Percentiles rank a stretch among this genome's conserved stretches.
phyloP scores from a whole-genome alignment of 2,329 filamentous ascomycete genomes.

The Raffaelea albimanens region DNA sequence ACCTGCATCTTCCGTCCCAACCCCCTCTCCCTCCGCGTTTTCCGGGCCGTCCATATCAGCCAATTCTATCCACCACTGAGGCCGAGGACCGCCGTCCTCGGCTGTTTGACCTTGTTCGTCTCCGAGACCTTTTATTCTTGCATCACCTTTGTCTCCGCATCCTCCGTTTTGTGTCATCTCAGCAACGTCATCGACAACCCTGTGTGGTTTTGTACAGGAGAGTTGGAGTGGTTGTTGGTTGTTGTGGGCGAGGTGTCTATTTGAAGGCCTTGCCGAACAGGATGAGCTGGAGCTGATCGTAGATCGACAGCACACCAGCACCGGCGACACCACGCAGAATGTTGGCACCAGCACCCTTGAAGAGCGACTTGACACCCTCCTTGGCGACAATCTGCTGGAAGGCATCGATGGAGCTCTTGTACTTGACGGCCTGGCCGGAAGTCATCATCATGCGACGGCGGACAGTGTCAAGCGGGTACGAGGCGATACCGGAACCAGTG shows the following conservation, averaged over 20 bases:
- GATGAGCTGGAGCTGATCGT: slow-evolving; percentile 98
- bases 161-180: neutral
- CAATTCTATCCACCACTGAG: neutral
- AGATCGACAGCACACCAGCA: slow-evolving; percentile 99
- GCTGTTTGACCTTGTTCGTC: too few relatives aligned
- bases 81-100: too few relatives aligned
- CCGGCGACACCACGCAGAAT: slow-evolving; percentile 99
- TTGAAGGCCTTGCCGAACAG: slow-evolving; percentile 99
- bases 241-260: slow-evolving; percentile 18
- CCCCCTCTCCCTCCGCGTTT: neutral
- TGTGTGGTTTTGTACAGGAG: slow-evolving; percentile 19
- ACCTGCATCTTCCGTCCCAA: neutral
- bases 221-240: slow-evolving; percentile 31
- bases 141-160: too few relatives aligned
- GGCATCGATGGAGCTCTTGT: slow-evolving; percentile 93
- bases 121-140: too few relatives aligned
- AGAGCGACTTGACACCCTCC: slow-evolving; percentile 97
- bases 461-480: slow-evolving; percentile 99
- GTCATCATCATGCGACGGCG: slow-evolving; percentile 99
- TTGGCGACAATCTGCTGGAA: slow-evolving; percentile 93
- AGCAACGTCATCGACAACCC: neutral
- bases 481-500: slow-evolving; percentile 99
- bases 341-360: slow-evolving; percentile 99
- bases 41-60: neutral
- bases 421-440: slow-evolving; percentile 95